These are phyloP conservation scores for Epithemia pelagica DNA, from an alignment of 108 stramenopile species.

Conservation along the genomic window DNA sequence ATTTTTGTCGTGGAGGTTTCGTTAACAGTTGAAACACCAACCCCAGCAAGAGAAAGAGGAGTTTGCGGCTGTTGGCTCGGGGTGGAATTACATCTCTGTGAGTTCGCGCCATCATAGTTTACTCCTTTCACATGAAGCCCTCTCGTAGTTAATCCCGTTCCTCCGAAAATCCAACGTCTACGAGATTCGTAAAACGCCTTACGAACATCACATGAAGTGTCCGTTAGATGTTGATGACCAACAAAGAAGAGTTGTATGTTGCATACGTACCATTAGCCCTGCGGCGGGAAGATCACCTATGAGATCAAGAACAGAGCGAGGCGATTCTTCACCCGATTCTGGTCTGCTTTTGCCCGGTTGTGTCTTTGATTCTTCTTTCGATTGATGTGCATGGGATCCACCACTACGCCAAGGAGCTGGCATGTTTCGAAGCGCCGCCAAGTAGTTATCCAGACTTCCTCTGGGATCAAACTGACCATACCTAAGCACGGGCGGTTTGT, in stretches of 20 bases:
- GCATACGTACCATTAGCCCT: conserved; percentile 66
- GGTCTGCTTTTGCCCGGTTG: too few relatives aligned
- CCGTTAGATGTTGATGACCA: too few relatives aligned
- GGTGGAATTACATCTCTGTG: conserved; percentile 42
- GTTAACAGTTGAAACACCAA: conserved; percentile 58
- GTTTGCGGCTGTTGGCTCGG: conserved; percentile 34
- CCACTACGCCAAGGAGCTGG: conserved; percentile 53
- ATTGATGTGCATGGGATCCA: not conserved
- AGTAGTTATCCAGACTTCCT: conserved; percentile 36
- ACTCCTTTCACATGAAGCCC: conserved; percentile 68
- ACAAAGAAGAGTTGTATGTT: too few relatives aligned
- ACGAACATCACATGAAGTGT: too few relatives aligned
- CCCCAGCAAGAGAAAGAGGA: conserved; percentile 51
- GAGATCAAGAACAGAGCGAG: conserved; percentile 16
- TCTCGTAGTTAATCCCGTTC: conserved; percentile 54
- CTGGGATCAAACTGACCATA: conserved; percentile 72
- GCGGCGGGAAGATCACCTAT: conserved; percentile 48
- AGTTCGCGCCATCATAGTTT: conserved; percentile 69
- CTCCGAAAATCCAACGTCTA: conserved; percentile 79
- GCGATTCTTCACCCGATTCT: too few relatives aligned
- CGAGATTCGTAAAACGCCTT: conserved; percentile 80
- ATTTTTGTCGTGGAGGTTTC: conserved; percentile 49
- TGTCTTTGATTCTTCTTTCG: conserved; percentile 1
- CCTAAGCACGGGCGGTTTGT: conserved; percentile 11
- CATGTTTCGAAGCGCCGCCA: conserved; percentile 47